These are phyloP conservation scores for Leccinum boreale DNA, from an alignment of 768 basidiomycete genomes.

Conservation along the genomic window DNA sequence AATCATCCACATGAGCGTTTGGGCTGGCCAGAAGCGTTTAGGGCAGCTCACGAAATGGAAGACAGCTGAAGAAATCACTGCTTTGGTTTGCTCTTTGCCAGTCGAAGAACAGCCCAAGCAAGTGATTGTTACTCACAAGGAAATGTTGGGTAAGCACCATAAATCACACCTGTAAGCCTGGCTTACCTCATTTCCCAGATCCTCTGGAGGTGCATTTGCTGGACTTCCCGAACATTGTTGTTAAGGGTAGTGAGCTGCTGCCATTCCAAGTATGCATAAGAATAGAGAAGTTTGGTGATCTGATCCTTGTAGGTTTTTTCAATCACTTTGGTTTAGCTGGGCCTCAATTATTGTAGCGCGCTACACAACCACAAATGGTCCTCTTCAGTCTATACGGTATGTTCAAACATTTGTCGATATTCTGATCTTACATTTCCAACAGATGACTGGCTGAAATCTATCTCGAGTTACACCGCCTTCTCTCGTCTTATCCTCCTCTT, in stretches of 20 bases:
- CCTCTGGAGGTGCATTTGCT: slow-evolving; percentile 97
- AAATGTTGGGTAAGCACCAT: slow-evolving; percentile 40
- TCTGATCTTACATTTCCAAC: slow-evolving; percentile 5
- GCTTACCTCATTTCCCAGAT: slow-evolving; percentile 41
- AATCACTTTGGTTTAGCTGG: not conserved
- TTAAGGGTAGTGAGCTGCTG: slow-evolving; percentile 97
- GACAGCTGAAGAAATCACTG: slow-evolving; percentile 99
- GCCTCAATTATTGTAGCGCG: slow-evolving; percentile 51
- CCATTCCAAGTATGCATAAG: slow-evolving; percentile 99
- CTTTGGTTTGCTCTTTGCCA: slow-evolving; percentile 93
- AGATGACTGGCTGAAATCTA: slow-evolving; percentile 99
- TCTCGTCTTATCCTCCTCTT: slow-evolving; percentile 95
- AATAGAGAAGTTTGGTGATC: slow-evolving; percentile 99
- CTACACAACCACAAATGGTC: slow-evolving; percentile 99
- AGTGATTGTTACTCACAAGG: slow-evolving; percentile 99
- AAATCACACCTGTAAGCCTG: slow-evolving; percentile 15
- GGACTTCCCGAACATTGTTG: slow-evolving; percentile 99
- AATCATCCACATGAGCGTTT: slow-evolving; percentile 99
- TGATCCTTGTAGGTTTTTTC: slow-evolving; percentile 65
- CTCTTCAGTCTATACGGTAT: slow-evolving; percentile 92
- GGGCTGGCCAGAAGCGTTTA: slow-evolving; percentile 99
- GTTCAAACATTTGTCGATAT: slow-evolving; percentile 10
- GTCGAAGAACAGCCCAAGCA: slow-evolving; percentile 99
- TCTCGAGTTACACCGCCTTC: slow-evolving; percentile 99
- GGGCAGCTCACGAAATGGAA: slow-evolving; percentile 99